Evolutionary conservation across 2,329 filamentous ascomycete genomes (phyloP), one percentile per base, ranked within the genome.

Genomic region (Colletotrichum australisinense): DNA sequence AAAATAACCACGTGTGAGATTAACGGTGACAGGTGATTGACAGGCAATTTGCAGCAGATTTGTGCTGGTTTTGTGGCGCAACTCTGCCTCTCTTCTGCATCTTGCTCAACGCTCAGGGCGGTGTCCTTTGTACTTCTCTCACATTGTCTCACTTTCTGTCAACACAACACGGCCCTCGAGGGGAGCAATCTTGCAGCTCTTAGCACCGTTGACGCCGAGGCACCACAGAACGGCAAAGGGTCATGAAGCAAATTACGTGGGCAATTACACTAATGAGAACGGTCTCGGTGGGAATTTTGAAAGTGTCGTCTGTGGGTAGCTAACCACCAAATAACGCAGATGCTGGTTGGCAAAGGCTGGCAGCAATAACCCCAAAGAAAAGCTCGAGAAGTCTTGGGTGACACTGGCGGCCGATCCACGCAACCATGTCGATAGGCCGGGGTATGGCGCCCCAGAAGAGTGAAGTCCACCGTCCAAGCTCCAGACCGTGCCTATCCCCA

Each of bases 401-500:
- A 69, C 66, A 69, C 66, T 4, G 69, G 69, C 69, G 65, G 58
- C 65, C 69, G 69, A 63, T 69, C 65, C 66, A 55, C 66, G 70
- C 60, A 69, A 63, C n/a, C 32, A 32, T 28, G 60, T 52, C 46
- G 57, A 16, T 57, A 62, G 32, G 63, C 38, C 57, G 69, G 69
- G 69, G 59, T 65, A 58, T 49, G 30, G 55, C 59, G 70, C 32
- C 56, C 70, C 70, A 52, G 67, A 55, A 59, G 65, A 42, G 26
- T 22, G 26, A 59, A 32, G 66, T 35, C 66, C 19, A 49, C 42
- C 16, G 16, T 42, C 38, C 70, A 73, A 70, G 66, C 59, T 73
- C 71, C 55, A 73, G 60, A 60, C 67, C 71, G 67, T 71, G 71
- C 71, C 56, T 62, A 66, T 72, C 67, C 67, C 71, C 59, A 73